Percentiles rank a stretch among this genome's conserved stretches.
These are phyloP conservation scores for Dactylellina leptospora DNA, from an alignment of 2,329 filamentous ascomycete species.

Conservation along the genomic window DNA sequence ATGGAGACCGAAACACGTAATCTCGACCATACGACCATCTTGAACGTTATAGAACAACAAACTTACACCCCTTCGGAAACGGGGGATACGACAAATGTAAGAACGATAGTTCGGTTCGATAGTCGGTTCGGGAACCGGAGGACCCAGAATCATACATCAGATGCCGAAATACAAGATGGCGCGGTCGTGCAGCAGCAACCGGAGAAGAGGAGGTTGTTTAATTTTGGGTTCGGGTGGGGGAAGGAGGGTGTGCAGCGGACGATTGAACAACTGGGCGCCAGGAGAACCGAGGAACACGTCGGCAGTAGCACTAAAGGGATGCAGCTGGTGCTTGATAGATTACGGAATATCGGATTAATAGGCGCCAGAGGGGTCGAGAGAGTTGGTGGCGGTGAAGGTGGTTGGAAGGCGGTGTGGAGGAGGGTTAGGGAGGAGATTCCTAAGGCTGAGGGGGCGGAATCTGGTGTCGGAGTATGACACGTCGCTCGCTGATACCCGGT, in stretches of 20 bases:
- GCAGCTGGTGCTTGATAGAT: slow-evolving; percentile 78
- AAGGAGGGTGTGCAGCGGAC: slow-evolving; percentile 77
- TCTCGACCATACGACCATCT: slow-evolving; percentile 80
- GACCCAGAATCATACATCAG: slow-evolving; percentile 60
- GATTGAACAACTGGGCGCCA: slow-evolving; percentile 80
- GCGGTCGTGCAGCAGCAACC: slow-evolving; percentile 51
- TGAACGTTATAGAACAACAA: slow-evolving; percentile 80
- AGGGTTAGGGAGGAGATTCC: slow-evolving; percentile 53
- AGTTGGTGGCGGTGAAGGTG: slow-evolving; percentile 70
- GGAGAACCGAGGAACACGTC: slow-evolving; percentile 78
- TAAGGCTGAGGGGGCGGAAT: slow-evolving; percentile 27
- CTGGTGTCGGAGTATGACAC: slow-evolving; percentile 28
- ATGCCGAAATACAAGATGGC: slow-evolving; percentile 58
- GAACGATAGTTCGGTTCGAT: slow-evolving; percentile 56
- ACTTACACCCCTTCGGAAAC: slow-evolving; percentile 67
- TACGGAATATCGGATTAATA: slow-evolving; percentile 73
- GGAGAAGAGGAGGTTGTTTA: slow-evolving; percentile 66
- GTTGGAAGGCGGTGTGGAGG: slow-evolving; percentile 57
- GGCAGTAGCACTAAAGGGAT: slow-evolving; percentile 84
- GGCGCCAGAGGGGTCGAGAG: slow-evolving; percentile 75
- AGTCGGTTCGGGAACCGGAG: slow-evolving; percentile 57
- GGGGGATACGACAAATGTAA: slow-evolving; percentile 57
- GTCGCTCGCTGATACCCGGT: neutral
- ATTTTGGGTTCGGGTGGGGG: slow-evolving; percentile 66
- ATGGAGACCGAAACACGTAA: slow-evolving; percentile 84